phyloP scores from a whole-genome alignment of 805 yeast species.

The Yamadazyma olivae region DNA sequence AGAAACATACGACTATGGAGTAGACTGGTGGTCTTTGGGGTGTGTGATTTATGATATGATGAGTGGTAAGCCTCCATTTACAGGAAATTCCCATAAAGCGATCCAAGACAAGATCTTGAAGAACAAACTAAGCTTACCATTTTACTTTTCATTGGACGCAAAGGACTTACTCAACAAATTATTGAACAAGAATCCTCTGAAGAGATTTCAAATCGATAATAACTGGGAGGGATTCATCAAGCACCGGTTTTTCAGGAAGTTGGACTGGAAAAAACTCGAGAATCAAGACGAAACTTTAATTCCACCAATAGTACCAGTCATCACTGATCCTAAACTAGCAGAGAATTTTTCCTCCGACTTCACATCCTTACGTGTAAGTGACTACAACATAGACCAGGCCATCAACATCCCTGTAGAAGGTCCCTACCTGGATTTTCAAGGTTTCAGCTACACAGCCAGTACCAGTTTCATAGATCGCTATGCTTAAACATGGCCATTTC shows the following conservation, averaged over 20 bases:
- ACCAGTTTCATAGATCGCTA: slow-evolving; percentile 21
- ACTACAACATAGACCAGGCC: slow-evolving; percentile 14
- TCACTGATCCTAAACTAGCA: slow-evolving; percentile 43
- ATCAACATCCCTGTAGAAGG: slow-evolving; percentile 7
- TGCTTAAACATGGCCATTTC: too few relatives aligned
- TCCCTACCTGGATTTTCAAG: slow-evolving; percentile 16
- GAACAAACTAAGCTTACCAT: slow-evolving; percentile 36
- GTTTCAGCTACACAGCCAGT: slow-evolving; percentile 34
- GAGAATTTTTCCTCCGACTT: slow-evolving; percentile 44
- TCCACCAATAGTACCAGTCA: slow-evolving; percentile 43
- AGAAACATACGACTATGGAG: slow-evolving; percentile 37
- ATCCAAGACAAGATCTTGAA: slow-evolving; percentile 38
- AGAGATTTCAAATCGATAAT: slow-evolving; percentile 34
- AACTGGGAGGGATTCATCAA: slow-evolving; percentile 28
- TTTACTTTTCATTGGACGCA: slow-evolving; percentile 39
- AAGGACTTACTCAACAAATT: slow-evolving; percentile 38
- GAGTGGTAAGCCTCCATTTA: slow-evolving; percentile 45
- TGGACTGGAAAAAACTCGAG: slow-evolving; percentile 37
- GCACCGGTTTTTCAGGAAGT: slow-evolving; percentile 38
- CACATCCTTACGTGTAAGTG: slow-evolving; percentile 43
- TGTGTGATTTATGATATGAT: slow-evolving; percentile 43
- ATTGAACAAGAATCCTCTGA: slow-evolving; percentile 34
- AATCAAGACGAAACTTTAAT: slow-evolving; percentile 16
- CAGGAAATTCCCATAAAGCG: slow-evolving; percentile 37
- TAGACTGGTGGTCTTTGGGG: slow-evolving; percentile 49